Base-by-base conservation (phyloP, 2,329 filamentous ascomycete species). In the Colletotrichum higginsianum region DNA sequence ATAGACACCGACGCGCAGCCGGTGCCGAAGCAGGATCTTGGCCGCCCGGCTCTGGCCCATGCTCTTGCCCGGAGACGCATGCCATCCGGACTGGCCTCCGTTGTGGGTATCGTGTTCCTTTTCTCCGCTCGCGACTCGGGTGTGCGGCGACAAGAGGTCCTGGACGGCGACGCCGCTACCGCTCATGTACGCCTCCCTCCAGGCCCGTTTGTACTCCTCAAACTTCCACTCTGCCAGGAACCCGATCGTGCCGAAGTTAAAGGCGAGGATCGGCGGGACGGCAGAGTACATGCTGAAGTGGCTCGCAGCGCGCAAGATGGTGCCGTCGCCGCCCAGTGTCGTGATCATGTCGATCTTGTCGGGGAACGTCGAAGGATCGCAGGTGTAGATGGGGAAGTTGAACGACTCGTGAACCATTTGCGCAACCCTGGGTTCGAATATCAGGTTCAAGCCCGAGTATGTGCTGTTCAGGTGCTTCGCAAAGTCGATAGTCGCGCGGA, bases 141-240 rank as follows among this genome's bases (percentile, higher is more conserved):
- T 85, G 73, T 82, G 83, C 11, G 79, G 82, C 26, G 75, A 82
- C 38, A 80, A 81, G 26, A 82, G 78, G 63, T 84, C 86, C 73
- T 84, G 86, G 75, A 82, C 83, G 2, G 84, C 80, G 11, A 89
- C 87, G 55, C 84, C 83, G 74, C 87, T 89, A 2, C 89, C 89
- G 76, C 88, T 90, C 93, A 98, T 97, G 83, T 97, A 98, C 64
- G 96, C 94, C 79, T 98, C 94, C 60, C 94, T 87, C 84, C 97
- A 98, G 0, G 96, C 96, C 60, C 94, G 89, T 82, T 98, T 98
- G 84, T 97, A 94, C 77, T 98, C 95, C 8, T 87, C 87, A 79
- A 98, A 98, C 77, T 96, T 97, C 95, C 96, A 99, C 82, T 98
- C 96, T 18, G 96, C 95, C 9, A 99, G 84, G 76, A 99, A 99